Evolutionary conservation across 2,329 filamentous ascomycete species (phyloP).

Genomic region (Pestalotiopsis sp.): DNA sequence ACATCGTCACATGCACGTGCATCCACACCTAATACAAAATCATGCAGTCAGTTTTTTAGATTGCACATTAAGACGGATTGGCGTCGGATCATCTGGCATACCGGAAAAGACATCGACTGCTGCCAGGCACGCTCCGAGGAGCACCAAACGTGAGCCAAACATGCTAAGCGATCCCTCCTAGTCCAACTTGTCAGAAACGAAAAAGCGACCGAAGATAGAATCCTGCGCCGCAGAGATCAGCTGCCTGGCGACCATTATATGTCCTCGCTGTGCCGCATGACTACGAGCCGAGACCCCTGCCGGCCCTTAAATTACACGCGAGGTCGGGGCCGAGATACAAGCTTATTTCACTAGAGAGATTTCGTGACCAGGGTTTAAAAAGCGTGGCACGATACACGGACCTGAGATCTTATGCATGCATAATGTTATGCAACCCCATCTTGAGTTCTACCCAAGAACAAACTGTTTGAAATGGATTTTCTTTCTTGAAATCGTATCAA

Average conservation of each 20-base stretch:
- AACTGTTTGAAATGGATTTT: too few relatives aligned
- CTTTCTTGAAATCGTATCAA: too few relatives aligned
- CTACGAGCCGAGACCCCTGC: background rate
- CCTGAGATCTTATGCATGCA: too few relatives aligned
- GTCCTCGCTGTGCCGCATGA: background rate
- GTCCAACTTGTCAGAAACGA: background rate
- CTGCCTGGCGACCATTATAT: background rate
- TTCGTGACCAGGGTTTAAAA: too few relatives aligned
- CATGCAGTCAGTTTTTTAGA: background rate
- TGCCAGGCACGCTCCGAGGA: background rate
- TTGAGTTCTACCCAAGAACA: too few relatives aligned
- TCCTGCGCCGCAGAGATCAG: background rate
- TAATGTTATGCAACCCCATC: too few relatives aligned
- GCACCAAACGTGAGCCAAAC: background rate
- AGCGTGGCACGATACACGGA: too few relatives aligned
- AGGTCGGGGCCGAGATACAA: background rate
- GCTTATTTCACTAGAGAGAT: too few relatives aligned
- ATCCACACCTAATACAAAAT: background rate
- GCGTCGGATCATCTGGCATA: background rate
- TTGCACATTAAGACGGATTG: background rate
- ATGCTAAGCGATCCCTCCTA: background rate
- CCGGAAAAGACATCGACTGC: background rate
- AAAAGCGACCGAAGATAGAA: background rate
- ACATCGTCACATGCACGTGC: background rate
- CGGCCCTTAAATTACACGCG: background rate